phyloP scores from a whole-genome alignment of 1,284 basidiomycete species.

The Naganishia sp. region DNA sequence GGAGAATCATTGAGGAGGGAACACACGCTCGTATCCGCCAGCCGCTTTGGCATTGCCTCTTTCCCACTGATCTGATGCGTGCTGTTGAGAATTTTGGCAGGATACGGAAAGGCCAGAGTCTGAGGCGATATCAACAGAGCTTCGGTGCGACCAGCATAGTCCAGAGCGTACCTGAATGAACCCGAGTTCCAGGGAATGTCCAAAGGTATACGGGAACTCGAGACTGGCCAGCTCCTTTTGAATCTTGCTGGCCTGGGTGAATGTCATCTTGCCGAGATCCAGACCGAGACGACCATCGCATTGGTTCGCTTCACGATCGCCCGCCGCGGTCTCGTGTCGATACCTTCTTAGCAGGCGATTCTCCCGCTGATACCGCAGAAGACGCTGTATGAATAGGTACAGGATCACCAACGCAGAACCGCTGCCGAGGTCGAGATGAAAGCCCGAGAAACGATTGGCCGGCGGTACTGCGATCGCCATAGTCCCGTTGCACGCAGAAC shows the following conservation, averaged over 20 bases:
- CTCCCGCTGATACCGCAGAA: not conserved
- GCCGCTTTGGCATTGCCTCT: constrained; percentile 23
- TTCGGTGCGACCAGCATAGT: not conserved
- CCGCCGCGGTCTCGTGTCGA: not conserved
- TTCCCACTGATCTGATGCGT: constrained; percentile 29
- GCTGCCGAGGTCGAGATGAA: not conserved
- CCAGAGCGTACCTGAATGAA: constrained; percentile 27
- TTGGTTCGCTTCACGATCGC: not conserved
- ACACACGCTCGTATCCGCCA: constrained; percentile 26
- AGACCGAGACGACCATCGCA: constrained; percentile 3
- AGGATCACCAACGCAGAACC: not conserved
- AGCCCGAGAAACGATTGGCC: no score
- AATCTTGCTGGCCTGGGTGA: constrained; percentile 29
- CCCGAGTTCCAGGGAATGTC: constrained; percentile 21
- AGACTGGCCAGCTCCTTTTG: constrained; percentile 16
- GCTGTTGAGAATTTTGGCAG: constrained; percentile 25
- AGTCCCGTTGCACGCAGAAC: no score
- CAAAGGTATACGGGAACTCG: constrained; percentile 30
- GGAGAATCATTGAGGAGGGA: not conserved
- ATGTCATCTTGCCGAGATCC: constrained; percentile 27
- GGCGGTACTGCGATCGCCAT: no score
- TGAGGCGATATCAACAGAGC: not conserved
- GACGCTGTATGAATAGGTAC: not conserved
- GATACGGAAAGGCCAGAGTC: constrained; percentile 30
- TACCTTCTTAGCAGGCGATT: not conserved